Percentiles rank a stretch among this genome's conserved stretches.
Conservation (phyloP, 768 basidiomycete species). For the Pleurotus djamor region DNA sequence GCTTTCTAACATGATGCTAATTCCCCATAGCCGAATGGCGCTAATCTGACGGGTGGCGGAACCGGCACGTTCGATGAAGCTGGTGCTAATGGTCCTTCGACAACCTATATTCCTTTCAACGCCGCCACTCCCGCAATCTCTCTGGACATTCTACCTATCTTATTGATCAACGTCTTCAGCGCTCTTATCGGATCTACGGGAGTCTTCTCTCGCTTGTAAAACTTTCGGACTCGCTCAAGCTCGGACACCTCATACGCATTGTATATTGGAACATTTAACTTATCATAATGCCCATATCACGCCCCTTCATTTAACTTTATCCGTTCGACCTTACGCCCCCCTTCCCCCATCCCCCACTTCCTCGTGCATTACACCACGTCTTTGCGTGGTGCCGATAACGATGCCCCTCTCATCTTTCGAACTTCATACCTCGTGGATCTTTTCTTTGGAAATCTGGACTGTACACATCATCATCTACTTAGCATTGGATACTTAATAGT, state of each 20-base stretch:
- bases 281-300: background rate
- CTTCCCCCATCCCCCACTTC: too few species aligned
- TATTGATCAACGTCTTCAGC: constrained; percentile 11
- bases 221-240: background rate
- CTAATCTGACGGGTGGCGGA: constrained; percentile 65
- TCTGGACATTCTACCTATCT: constrained; percentile 13
- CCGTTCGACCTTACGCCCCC: too few species aligned
- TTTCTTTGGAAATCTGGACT: too few species aligned
- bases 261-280: background rate
- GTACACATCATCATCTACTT: too few species aligned
- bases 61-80: constrained; percentile 25
- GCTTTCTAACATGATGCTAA: constrained; percentile 6
- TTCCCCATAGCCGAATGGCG: constrained; percentile 54
- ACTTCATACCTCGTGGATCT: too few species aligned
- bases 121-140: constrained; percentile 25
- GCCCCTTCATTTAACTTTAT: too few species aligned
- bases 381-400: too few species aligned
- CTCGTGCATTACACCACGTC: too few species aligned
- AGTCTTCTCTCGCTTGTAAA: constrained; percentile 7
- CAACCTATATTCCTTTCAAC: constrained; percentile 44
- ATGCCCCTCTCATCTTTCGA: too few species aligned
- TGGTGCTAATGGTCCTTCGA: constrained; percentile 15
- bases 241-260: background rate
- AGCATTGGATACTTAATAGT: too few species aligned
- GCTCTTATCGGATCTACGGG: constrained; percentile 14